Evolutionary conservation across 78 protist species (phyloP), one percentile per base, ranked within the genome.

Genomic region (Dictyostelium purpureum): DNA sequence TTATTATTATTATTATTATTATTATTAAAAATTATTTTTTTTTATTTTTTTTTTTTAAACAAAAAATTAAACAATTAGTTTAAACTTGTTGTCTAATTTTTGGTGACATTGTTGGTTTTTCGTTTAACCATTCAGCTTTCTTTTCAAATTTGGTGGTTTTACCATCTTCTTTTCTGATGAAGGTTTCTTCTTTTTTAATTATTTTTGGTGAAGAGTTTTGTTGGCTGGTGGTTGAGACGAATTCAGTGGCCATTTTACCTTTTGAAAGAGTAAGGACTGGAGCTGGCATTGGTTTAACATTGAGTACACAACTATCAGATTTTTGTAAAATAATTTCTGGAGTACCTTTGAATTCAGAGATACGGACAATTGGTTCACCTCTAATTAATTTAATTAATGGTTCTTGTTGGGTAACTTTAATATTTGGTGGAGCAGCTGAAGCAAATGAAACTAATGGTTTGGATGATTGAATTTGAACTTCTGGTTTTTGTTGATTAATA

Each of bases 401-500:
- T 18, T 85, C 92, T 42, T 73, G 80, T 24, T 85, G 80, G 24
- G 35, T 18, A 28, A 85, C 71, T 54, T 85, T 26, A 6, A 85
- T 73, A 43, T 85, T 70, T 56, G 92, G 92, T 35, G 82, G 74
- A 12, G 33, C 24, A 4, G 71, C 49, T 12, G 52, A 28, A 0
- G 69, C 74, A 26, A 85, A 63, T 0, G 82, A 47, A 71, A 85
- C 79, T 1, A 73, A 6, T 85, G 92, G 92, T 42, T 85, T 85
- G 24, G 92, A 59, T 0, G 92, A 54, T 61, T 85, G 92, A 70
- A 85, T 85, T 56, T 85, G 63, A 37, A 85, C 92, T 16, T 85
- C 92, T 42, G 92, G 92, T 61, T 85, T 85, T 37, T 71, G 76
- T 73, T 85, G 92, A 71, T 85, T 85, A 69, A 85, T 85, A 16